Conservation (phyloP, 257 asterid species). For the Solanum boliviense region DNA sequence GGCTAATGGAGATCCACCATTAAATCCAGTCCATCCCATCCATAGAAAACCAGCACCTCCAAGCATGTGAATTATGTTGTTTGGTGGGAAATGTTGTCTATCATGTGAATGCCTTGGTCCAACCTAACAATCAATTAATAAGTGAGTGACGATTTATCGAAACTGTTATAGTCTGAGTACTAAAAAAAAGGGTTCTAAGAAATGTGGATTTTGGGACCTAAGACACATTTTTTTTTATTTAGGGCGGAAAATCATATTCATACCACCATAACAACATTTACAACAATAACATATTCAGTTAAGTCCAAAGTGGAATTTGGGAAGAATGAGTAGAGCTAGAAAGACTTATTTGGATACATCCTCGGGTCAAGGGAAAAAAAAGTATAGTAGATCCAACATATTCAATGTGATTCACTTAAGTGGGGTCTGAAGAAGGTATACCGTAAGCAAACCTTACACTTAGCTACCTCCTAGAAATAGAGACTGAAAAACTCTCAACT, state of each 20-base stretch:
- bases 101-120: conserved; percentile 57
- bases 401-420: no score
- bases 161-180: background rate
- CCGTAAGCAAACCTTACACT: no score
- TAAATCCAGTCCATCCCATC: conserved; percentile 84
- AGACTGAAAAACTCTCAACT: background rate
- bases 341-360: background rate
- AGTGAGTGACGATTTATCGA: background rate
- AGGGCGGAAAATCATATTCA: background rate
- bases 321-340: background rate
- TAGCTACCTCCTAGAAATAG: no score
- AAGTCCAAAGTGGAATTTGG: background rate
- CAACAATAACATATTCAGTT: background rate
- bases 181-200: background rate
- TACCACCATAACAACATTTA: background rate
- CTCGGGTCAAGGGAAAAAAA: background rate
- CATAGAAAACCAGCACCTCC: conserved; percentile 77
- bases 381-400: no score
- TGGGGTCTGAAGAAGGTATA: no score
- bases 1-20: conserved; percentile 61
- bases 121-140: conserved; percentile 19
- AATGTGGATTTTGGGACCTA: no score
- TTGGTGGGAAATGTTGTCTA: conserved; percentile 67
- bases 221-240: background rate
- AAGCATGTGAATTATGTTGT: conserved; percentile 59